These are phyloP conservation scores for Stephania japonica DNA, from an alignment of 164 flowering plant genomes.

Conservation along the genomic window DNA sequence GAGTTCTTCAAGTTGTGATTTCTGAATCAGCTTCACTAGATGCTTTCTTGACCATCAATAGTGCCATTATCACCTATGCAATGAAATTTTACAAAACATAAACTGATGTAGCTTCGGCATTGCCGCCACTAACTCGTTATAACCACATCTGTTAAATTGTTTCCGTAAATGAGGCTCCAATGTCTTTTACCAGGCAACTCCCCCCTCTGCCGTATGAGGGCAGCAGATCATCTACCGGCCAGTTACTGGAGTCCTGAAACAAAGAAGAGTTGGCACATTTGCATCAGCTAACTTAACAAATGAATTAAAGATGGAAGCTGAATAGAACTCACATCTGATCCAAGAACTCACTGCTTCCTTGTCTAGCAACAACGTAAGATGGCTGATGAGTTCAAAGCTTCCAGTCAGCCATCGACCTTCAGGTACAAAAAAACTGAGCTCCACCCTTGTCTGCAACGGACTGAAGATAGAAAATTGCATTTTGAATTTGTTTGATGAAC, in stretches of 20 bases:
- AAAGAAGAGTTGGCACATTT: constrained; percentile 6
- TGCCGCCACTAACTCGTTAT: constrained; percentile 37
- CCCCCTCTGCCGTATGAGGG: constrained; percentile 76
- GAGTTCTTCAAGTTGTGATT: constrained; percentile 43
- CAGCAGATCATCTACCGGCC: constrained; percentile 65
- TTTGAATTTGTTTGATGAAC: too few species aligned
- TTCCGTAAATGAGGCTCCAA: constrained; percentile 49
- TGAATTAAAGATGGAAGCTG: neutral
- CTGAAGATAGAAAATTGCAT: constrained; percentile 74
- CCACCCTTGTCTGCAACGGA: constrained; percentile 81
- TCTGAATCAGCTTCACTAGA: constrained; percentile 64
- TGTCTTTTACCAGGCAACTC: constrained; percentile 64
- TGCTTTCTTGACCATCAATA: constrained; percentile 67
- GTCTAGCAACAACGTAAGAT: constrained; percentile 60
- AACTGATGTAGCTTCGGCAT: neutral
- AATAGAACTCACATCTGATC: constrained; percentile 43
- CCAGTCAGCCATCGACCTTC: constrained; percentile 76
- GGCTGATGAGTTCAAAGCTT: constrained; percentile 69
- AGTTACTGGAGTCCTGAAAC: constrained; percentile 46
- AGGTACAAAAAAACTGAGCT: constrained; percentile 75
- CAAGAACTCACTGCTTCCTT: constrained; percentile 65
- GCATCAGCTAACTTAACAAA: neutral
- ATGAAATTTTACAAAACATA: neutral
- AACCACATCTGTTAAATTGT: constrained; percentile 46
- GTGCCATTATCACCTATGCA: constrained; percentile 76